Percentiles rank a stretch among this genome's conserved stretches.
Conservation (phyloP, 352 stramenopile genomes). For the Thalassiosira pacifica region DNA sequence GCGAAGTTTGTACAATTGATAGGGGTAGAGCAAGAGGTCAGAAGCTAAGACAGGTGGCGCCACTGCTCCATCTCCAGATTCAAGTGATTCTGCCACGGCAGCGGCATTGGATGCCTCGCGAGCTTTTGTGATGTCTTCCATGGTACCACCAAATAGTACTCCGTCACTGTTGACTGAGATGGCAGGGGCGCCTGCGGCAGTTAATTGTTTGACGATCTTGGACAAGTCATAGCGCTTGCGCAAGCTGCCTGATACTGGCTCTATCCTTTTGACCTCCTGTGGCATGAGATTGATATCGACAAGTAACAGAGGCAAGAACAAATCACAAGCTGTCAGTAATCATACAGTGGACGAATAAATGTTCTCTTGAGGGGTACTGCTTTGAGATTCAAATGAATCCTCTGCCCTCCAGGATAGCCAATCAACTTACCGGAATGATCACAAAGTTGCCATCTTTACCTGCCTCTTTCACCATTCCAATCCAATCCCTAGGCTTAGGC, state of each 20-base stretch:
- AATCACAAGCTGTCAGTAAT: neutral
- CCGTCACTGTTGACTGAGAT: conserved; percentile 83
- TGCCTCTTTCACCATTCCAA: conserved; percentile 71
- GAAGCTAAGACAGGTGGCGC: conserved; percentile 82
- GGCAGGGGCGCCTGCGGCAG: conserved; percentile 53
- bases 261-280: conserved; percentile 78
- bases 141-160: conserved; percentile 81
- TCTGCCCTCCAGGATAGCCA: neutral
- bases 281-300: neutral
- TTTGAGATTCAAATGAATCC: too few relatives aligned
- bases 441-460: conserved; percentile 69
- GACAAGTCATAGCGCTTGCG: conserved; percentile 80
- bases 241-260: conserved; percentile 80
- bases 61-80: conserved; percentile 65
- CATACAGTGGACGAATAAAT: neutral
- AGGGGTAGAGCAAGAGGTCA: conserved; percentile 85
- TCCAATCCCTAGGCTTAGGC: conserved; percentile 81
- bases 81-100: conserved; percentile 57
- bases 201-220: conserved; percentile 80
- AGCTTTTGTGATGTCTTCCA: conserved; percentile 78
- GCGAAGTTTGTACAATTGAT: conserved; percentile 85
- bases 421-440: conserved; percentile 73
- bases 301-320: neutral
- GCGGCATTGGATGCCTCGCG: conserved; percentile 63
- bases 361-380: too few relatives aligned